Percentiles rank a stretch among this genome's conserved stretches.
Conservation (phyloP, 2,329 filamentous ascomycete genomes). For the Cladosporium sp. region DNA sequence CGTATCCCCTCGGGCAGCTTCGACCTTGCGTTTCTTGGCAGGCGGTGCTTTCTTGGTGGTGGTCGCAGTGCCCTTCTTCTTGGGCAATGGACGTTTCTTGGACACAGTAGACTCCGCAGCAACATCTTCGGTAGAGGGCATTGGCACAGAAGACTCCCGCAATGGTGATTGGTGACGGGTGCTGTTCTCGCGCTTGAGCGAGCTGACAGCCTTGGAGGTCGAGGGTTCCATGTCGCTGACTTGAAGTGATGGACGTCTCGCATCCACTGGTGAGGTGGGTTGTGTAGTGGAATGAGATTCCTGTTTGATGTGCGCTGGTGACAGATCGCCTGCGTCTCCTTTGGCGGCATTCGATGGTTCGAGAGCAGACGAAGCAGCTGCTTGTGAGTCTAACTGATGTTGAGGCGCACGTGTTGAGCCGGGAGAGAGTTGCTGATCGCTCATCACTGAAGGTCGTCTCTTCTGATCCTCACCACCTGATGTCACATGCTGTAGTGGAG, state of each 20-base stretch:
- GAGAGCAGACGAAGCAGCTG: conserved; percentile 18
- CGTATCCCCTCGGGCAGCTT: conserved; percentile 36
- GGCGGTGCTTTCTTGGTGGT: conserved; percentile 42
- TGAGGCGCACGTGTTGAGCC: conserved; percentile 11
- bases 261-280: conserved; percentile 30
- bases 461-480: conserved; percentile 15
- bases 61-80: conserved; percentile 44
- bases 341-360: conserved; percentile 14
- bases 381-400: no score
- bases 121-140: conserved; percentile 36
- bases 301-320: conserved; percentile 36
- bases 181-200: conserved; percentile 44
- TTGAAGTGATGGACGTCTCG: conserved; percentile 20
- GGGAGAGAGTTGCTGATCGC: conserved; percentile 25
- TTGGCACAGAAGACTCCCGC: conserved; percentile 37
- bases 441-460: conserved; percentile 26
- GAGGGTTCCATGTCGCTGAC: conserved; percentile 33
- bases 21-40: conserved; percentile 43
- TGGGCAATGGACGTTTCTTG: conserved; percentile 44
- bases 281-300: conserved; percentile 37
- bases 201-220: conserved; percentile 41
- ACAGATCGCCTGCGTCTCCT: conserved; percentile 21
- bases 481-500: conserved; percentile 37
- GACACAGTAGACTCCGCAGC: conserved; percentile 28
- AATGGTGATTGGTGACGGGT: conserved; percentile 35